Base-by-base conservation (phyloP, 1,139 yeast species). In the Yarrowia galli region DNA sequence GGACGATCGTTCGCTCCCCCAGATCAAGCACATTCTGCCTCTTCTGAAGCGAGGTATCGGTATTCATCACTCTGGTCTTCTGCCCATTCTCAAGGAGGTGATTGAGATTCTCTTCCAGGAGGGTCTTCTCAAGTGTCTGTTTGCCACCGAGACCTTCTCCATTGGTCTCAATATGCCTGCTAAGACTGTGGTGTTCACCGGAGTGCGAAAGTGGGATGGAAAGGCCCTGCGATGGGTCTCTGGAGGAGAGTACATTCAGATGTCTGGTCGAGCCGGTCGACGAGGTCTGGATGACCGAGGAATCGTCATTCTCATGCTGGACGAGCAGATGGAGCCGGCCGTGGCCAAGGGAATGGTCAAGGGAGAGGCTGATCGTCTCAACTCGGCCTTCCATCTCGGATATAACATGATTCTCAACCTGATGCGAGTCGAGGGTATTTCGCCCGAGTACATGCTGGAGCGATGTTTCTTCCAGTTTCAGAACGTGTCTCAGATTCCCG, bases 261-360 rank as follows among this genome's bases (percentile, higher is more conserved):
- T 95, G 99, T 91, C 98, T 53, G 99, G 99, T 71, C 89, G 99
- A 81, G 99, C 99, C 20, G 99, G 99, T 75, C 93, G 99, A 84
- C 91, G 99, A 84, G 99, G 99, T 75, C 85, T 96, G 72, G 99
- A 96, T 84, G 98, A 95, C 77, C 89, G 98, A 76, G 99, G 99
- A 80, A 93, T 95, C 77, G 99, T 96, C 68, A 95, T 96, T 74
- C 90, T 96, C 91, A 96, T 96, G 99, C 92, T 95, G 78, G 98
- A 95, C 78, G 98, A 95, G 77, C 95, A 93, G 76, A 96, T 96
- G 99, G 99, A 96, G 78, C 99, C 99, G 6, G 96, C 92, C 74
- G 97, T 95, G 48, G 99, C 99, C 22, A 96, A 96, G 78, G 98
- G 98, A 3, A 96, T 96, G 99, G 98, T 96, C 22, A 93, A 93